Percentiles rank a stretch among this genome's conserved stretches.
Evolutionary conservation across 1,284 basidiomycete species (phyloP).

Genomic region (Phlebopus sp.): DNA sequence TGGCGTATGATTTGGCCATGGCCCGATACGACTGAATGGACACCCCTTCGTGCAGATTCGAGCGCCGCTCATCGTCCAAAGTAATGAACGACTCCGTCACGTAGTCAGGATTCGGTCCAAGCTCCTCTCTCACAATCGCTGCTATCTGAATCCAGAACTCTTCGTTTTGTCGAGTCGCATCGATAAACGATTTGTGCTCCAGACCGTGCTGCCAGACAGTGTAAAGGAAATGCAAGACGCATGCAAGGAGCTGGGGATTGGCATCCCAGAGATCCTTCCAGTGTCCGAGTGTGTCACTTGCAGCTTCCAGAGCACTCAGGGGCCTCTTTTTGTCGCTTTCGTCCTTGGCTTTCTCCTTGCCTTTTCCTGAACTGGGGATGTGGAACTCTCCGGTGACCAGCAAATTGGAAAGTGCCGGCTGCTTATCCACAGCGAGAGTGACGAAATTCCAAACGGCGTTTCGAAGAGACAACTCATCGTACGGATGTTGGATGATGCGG

Average conservation of each 20-base stretch:
- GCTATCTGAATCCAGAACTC: constrained; percentile 67
- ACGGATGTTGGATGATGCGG: constrained; percentile 66
- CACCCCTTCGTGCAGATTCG: constrained; percentile 59
- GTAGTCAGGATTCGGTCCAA: constrained; percentile 67
- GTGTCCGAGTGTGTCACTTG: constrained; percentile 59
- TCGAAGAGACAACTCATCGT: constrained; percentile 65
- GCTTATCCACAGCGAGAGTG: constrained; percentile 77
- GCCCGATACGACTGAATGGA: constrained; percentile 68
- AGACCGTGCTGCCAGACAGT: constrained; percentile 81
- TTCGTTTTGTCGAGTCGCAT: constrained; percentile 50
- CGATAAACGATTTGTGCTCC: constrained; percentile 67
- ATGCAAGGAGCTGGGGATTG: constrained; percentile 75
- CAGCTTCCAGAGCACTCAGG: constrained; percentile 59
- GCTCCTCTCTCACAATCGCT: constrained; percentile 58
- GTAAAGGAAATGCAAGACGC: constrained; percentile 76
- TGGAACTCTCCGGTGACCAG: constrained; percentile 75
- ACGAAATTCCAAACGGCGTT: constrained; percentile 84
- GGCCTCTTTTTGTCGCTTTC: constrained; percentile 35
- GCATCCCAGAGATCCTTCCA: constrained; percentile 75
- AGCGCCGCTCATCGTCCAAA: constrained; percentile 53
- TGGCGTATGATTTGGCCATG: constrained; percentile 71
- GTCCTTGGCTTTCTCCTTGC: constrained; percentile 33
- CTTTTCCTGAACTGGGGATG: constrained; percentile 41
- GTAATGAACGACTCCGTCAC: constrained; percentile 44
- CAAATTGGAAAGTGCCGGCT: constrained; percentile 83